A percentile compares a stretch with the other conserved stretches of the same genome.
Conservation (phyloP, 2,329 filamentous ascomycete genomes). For the Fusarium drepaniforme region DNA sequence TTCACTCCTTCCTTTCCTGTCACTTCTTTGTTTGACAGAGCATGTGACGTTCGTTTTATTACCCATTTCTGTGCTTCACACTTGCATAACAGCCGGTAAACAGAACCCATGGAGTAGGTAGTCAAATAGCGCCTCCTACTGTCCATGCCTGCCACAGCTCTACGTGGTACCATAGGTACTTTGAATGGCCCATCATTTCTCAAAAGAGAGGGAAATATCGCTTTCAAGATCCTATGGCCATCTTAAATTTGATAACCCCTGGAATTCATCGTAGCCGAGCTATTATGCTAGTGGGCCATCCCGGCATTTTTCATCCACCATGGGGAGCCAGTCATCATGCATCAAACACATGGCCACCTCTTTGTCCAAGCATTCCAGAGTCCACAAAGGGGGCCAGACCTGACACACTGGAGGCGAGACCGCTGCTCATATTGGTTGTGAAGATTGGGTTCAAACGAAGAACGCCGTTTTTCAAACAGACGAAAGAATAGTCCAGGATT, state of each 20-base stretch:
- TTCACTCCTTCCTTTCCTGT: not conserved
- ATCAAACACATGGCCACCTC: slow-evolving; percentile 16
- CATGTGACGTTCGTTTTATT: not conserved
- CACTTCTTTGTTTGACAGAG: not conserved
- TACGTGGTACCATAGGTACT: not conserved
- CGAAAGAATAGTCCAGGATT: not conserved
- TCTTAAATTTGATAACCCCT: not conserved
- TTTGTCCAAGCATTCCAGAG: slow-evolving; percentile 21
- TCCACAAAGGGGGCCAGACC: not conserved
- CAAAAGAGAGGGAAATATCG: not conserved
- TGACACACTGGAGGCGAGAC: not conserved
- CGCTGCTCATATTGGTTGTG: not conserved
- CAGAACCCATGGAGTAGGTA: not conserved
- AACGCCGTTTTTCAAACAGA: not conserved
- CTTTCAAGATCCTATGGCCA: not conserved
- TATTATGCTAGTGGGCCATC: not conserved
- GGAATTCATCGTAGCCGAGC: not conserved
- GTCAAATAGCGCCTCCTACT: not conserved
- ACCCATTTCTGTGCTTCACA: not conserved
- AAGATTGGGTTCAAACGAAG: not conserved
- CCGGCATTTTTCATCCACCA: not conserved
- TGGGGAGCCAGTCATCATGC: slow-evolving; percentile 25
- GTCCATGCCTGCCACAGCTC: not conserved
- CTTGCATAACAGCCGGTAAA: not conserved
- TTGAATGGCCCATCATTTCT: not conserved